phyloP scores from a whole-genome alignment of 164 flowering plant genomes.

The Santalum album region DNA sequence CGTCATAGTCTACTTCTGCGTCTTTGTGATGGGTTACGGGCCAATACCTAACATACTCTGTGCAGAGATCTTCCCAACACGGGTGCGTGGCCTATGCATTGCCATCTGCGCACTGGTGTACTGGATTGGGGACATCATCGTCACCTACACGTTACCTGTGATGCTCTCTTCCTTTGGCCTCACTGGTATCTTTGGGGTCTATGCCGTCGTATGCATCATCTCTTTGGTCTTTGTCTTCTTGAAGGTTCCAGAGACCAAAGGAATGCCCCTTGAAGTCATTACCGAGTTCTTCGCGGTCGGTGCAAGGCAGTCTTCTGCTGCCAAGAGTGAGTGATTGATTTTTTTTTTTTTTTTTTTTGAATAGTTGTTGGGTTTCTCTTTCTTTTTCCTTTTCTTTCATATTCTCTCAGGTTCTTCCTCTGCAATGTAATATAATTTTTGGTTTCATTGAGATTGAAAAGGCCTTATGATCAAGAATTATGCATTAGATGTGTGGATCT shows the following conservation, averaged over 20 bases:
- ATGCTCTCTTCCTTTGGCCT: constrained; percentile 75
- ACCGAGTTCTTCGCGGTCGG: constrained; percentile 91
- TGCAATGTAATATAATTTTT: too few species aligned
- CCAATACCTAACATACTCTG: constrained; percentile 93
- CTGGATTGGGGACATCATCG: constrained; percentile 85
- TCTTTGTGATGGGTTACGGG: constrained; percentile 84
- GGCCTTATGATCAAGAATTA: too few species aligned
- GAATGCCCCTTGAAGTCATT: constrained; percentile 95
- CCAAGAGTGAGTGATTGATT: constrained; percentile 25
- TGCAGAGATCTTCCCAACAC: constrained; percentile 90
- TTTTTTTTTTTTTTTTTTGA: too few species aligned
- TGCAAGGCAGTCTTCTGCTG: constrained; percentile 46
- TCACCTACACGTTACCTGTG: constrained; percentile 81
- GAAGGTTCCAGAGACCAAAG: constrained; percentile 95
- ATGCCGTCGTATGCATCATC: constrained; percentile 60
- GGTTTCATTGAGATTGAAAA: too few species aligned
- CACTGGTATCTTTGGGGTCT: constrained; percentile 75
- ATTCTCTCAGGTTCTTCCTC: neutral
- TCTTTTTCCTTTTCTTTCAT: neutral
- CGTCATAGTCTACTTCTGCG: constrained; percentile 75
- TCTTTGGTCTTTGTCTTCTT: constrained; percentile 76
- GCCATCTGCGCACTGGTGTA: constrained; percentile 78
- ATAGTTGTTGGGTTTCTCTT: too few species aligned
- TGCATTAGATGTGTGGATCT: too few species aligned
- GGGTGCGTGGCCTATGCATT: constrained; percentile 89